Conservation (phyloP, 805 yeast species). For the Candida coquimbonensis region DNA sequence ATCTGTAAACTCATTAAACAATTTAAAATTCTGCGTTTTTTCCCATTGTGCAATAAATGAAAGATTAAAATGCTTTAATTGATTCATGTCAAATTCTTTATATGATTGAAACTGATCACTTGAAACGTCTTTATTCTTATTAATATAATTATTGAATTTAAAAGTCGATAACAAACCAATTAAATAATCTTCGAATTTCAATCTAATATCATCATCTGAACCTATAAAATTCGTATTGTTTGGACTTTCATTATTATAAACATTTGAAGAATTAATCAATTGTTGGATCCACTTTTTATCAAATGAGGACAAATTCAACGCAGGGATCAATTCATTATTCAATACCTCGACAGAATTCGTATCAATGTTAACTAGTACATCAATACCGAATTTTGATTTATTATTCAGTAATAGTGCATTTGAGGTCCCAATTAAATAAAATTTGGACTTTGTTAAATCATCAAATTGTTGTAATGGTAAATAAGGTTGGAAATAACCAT, state of each 20-base stretch:
- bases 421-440: constrained; percentile 80
- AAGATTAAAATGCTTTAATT: constrained; percentile 34
- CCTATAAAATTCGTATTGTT: constrained; percentile 51
- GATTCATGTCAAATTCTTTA: constrained; percentile 25
- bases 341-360: constrained; percentile 39
- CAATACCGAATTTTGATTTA: constrained; percentile 47
- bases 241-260: constrained; percentile 28
- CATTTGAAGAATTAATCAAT: constrained; percentile 36
- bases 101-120: constrained; percentile 20
- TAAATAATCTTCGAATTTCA: constrained; percentile 85
- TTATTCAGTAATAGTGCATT: constrained; percentile 73
- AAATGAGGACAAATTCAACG: constrained; percentile 41
- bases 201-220: constrained; percentile 82
- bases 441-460: constrained; percentile 54
- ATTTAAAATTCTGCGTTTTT: constrained; percentile 43
- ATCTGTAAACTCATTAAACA: constrained; percentile 54
- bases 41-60: constrained; percentile 49
- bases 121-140: constrained; percentile 29
- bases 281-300: constrained; percentile 74
- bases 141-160: constrained; percentile 57
- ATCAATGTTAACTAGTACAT: constrained; percentile 68
- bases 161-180: constrained; percentile 66
- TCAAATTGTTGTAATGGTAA: constrained; percentile 89
- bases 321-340: constrained; percentile 34
- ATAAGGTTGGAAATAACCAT: constrained; percentile 88